Base-by-base conservation (phyloP, 805 yeast genomes). In the Yarrowia alimentaria region DNA sequence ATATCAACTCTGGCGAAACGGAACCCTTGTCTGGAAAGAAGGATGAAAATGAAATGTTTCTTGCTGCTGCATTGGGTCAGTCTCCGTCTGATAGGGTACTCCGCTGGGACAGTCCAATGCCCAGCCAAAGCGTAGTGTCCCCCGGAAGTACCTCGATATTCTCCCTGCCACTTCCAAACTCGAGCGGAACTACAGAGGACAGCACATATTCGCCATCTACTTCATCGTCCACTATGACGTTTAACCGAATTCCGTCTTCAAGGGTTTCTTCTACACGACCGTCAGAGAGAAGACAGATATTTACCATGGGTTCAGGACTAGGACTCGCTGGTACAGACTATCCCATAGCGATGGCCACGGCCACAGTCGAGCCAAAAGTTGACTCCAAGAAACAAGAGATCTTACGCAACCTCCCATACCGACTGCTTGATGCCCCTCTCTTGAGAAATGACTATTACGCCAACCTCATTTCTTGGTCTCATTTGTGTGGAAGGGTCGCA, bases 361-460 rank as follows among this genome's bases (percentile, higher is more conserved):
- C 25, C 12, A 12, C 26, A 3, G 19, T 11, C 3, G 47, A 40
- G 4, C 12, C 8, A 4, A 19, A 32, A 10, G 33, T 26, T 1
- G 33, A 40, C 3, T 4, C 47, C 4, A 40, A 40, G 14, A 40
- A 40, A 7, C 30, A 14, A 6, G 47, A 40, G 3, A 19, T 40
- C 2, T 26, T 22, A 6, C 26, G 50, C 20, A 43, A 49, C 31
- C 8, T 52, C n/a, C 54, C 82, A 0, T 76, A 67, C 56, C 69
- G 74, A 55, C 77, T 78, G 0, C 61, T 80, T 12, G 81, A 77
- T 60, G 88, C 90, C 0, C 87, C 87, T 0, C 77, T 78, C 1
- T 64, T 86, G 40, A 68, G 81, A 54, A 81, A 84, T 61, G 93
- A 86, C 60, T 86, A 79, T 60, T 86, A 86, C 63, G 74, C 85